These are phyloP conservation scores for Solanum acaule DNA, from an alignment of 257 asterid species.

Conservation along the genomic window DNA sequence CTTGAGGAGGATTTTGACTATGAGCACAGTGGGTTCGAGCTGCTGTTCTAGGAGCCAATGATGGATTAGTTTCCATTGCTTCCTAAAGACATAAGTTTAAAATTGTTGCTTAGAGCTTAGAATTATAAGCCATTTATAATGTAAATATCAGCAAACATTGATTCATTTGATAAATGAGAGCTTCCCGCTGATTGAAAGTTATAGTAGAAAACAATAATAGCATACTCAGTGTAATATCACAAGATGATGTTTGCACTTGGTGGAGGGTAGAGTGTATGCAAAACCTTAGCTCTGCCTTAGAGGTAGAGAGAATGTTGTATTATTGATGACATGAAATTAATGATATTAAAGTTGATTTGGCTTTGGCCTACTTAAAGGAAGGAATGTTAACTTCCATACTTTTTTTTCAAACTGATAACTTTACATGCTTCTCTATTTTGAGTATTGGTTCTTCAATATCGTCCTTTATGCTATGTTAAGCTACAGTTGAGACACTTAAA, in stretches of 20 bases:
- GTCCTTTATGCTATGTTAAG: background rate
- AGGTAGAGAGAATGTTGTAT: background rate
- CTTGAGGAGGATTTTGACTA: slow-evolving; percentile 21
- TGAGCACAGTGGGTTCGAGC: slow-evolving; percentile 80
- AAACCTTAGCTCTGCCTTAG: background rate
- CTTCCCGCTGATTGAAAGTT: no score
- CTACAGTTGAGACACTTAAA: background rate
- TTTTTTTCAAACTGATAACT: no score
- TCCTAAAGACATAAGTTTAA: background rate
- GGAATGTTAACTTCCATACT: background rate
- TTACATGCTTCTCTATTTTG: background rate
- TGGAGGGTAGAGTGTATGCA: background rate
- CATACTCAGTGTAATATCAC: background rate
- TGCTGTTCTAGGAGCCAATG: slow-evolving; percentile 53
- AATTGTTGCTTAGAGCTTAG: background rate
- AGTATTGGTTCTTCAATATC: background rate
- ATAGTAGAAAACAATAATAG: no score
- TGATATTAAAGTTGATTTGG: background rate
- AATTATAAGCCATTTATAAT: background rate
- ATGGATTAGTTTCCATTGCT: slow-evolving; percentile 56
- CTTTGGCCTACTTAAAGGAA: background rate
- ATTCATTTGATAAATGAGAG: background rate
- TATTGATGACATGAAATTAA: background rate
- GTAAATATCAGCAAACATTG: background rate
- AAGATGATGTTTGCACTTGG: background rate